A percentile compares a stretch with the other conserved stretches of the same genome.
These are phyloP conservation scores for Ceratocystis cacaofunesta DNA, from an alignment of 2,329 filamentous ascomycete species.

Conservation along the genomic window DNA sequence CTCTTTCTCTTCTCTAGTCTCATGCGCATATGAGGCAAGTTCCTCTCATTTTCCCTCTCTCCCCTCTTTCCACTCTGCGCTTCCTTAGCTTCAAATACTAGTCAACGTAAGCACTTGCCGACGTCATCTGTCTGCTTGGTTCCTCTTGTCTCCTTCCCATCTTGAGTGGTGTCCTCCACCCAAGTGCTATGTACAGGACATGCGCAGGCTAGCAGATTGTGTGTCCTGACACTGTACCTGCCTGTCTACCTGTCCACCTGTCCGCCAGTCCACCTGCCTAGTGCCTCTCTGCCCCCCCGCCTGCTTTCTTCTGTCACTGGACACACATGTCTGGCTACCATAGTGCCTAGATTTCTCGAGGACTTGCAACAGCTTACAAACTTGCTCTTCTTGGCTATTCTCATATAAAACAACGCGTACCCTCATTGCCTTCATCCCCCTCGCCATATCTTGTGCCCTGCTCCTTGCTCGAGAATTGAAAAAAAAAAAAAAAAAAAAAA, in stretches of 20 bases:
- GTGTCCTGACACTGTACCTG: neutral
- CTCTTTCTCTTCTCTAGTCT: too few relatives aligned
- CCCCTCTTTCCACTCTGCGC: neutral
- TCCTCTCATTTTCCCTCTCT: too few relatives aligned
- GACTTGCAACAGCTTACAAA: too few relatives aligned
- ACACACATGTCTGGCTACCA: neutral
- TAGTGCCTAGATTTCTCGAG: too few relatives aligned
- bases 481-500: too few relatives aligned
- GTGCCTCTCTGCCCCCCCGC: neutral
- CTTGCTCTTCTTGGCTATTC: too few relatives aligned
- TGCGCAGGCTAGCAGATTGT: neutral
- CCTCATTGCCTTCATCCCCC: neutral
- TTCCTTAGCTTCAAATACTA: too few relatives aligned
- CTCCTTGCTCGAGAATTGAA: neutral
- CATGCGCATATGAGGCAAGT: too few relatives aligned
- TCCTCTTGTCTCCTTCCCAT: neutral
- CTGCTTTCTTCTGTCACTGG: too few relatives aligned
- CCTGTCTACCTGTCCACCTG: neutral
- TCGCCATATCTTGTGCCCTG: neutral
- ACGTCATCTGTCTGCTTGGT: neutral
- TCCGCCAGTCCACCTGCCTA: neutral
- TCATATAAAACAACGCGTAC: too few relatives aligned
- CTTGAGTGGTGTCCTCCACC: neutral
- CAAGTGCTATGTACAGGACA: neutral
- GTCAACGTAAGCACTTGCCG: neutral